Percentiles rank a stretch among this genome's conserved stretches.
Evolutionary conservation across 345 rosid species (phyloP).

Genomic region (Brassica carinata): DNA sequence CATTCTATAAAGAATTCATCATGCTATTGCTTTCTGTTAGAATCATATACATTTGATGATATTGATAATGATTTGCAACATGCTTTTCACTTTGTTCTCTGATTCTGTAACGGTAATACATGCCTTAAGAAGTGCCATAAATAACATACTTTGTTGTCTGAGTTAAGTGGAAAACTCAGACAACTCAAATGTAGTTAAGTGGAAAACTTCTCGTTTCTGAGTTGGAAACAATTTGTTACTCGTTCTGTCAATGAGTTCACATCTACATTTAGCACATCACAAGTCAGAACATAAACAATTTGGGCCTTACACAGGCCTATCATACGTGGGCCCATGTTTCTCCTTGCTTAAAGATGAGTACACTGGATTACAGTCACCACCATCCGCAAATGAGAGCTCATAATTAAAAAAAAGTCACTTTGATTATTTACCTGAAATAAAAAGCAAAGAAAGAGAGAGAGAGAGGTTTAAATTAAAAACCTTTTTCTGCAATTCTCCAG

Average conservation of each 20-base stretch:
- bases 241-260: conserved; percentile 10
- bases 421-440: conserved; percentile 36
- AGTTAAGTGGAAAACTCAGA: too few species aligned
- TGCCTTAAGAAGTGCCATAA: not conserved
- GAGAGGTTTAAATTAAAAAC: conserved; percentile 20
- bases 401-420: not conserved
- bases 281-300: not conserved
- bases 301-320: not conserved
- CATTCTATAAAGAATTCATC: not conserved
- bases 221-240: not conserved
- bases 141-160: not conserved
- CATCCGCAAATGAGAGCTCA: conserved; percentile 6
- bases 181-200: not conserved
- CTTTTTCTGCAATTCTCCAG: conserved; percentile 34
- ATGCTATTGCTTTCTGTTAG: not conserved
- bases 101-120: not conserved
- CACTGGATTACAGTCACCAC: conserved; percentile 8
- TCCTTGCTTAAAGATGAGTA: conserved; percentile 15
- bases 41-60: not conserved
- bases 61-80: not conserved
- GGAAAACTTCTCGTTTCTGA: not conserved
- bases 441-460: conserved; percentile 27
- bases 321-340: conserved; percentile 13
- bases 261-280: not conserved
- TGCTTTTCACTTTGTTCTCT: conserved; percentile 2